phyloP scores from a whole-genome alignment of 2,329 filamentous ascomycete species.

The Phyllosticta citrichinensis region DNA sequence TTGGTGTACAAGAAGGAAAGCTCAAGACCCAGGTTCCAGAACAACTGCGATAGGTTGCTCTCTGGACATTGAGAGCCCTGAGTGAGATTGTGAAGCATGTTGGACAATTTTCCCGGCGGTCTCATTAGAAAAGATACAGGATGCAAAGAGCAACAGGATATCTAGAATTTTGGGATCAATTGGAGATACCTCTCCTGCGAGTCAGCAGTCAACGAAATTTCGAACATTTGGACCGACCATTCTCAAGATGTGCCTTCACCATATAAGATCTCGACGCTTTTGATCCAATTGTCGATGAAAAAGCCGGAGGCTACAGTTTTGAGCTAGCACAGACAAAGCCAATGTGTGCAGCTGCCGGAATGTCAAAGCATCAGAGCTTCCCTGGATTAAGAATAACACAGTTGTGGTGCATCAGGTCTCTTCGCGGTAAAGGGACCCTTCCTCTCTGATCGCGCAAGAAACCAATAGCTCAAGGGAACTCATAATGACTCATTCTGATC shows the following conservation, averaged over 20 bases:
- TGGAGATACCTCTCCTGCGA: background rate
- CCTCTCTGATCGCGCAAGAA: no score
- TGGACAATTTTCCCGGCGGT: background rate
- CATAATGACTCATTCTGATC: no score
- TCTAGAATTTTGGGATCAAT: background rate
- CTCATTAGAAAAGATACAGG: background rate
- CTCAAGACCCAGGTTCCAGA: conserved; percentile 52
- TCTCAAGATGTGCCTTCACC: background rate
- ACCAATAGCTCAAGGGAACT: no score
- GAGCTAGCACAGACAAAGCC: no score
- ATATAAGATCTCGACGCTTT: no score
- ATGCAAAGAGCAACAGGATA: background rate
- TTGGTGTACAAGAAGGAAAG: conserved; percentile 45
- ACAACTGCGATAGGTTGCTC: conserved; percentile 35
- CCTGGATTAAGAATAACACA: no score
- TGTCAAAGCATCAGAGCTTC: no score
- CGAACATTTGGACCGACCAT: background rate
- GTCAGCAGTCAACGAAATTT: background rate
- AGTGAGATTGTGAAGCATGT: background rate
- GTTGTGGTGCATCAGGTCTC: no score
- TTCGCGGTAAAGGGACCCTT: no score
- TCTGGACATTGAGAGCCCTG: background rate
- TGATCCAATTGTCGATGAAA: no score
- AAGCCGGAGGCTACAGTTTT: no score
- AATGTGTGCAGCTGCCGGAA: no score